These are phyloP conservation scores for Galium porrigens DNA, from an alignment of 305 asterid species.

Conservation along the genomic window DNA sequence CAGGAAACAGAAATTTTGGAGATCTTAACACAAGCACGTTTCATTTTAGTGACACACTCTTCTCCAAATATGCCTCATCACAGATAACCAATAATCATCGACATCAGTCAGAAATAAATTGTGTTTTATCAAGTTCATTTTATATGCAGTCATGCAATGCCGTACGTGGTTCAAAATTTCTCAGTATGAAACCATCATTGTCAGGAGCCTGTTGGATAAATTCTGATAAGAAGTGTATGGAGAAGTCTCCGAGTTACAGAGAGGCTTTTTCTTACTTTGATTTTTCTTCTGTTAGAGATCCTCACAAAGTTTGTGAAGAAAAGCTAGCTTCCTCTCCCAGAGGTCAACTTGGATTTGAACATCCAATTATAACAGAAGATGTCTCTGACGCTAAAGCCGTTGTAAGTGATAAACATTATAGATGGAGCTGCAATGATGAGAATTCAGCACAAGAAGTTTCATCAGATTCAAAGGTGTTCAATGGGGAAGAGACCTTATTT, in stretches of 20 bases:
- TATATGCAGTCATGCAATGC: conserved; percentile 27
- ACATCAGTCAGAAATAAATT: conserved; percentile 21
- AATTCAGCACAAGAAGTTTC: conserved; percentile 21
- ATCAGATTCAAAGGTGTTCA: conserved; percentile 24
- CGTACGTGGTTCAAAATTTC: conserved; percentile 35
- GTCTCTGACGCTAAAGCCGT: conserved; percentile 21
- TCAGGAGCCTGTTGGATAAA: conserved; percentile 31
- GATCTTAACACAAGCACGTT: conserved; percentile 19
- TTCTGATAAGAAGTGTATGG: conserved; percentile 29
- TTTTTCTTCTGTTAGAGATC: conserved; percentile 61
- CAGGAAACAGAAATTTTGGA: conserved; percentile 22
- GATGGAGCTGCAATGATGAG: conserved; percentile 21
- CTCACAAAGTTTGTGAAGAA: conserved; percentile 31
- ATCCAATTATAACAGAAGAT: conserved; percentile 28
- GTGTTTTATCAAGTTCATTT: conserved; percentile 22
- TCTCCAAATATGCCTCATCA: conserved; percentile 21
- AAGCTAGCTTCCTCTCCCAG: conserved; percentile 23
- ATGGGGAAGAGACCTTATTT: conserved; percentile 20
- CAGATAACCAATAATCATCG: conserved; percentile 20
- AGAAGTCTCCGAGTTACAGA: conserved; percentile 28
- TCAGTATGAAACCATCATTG: conserved; percentile 53
- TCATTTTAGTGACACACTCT: conserved; percentile 20
- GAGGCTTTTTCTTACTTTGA: conserved; percentile 39
- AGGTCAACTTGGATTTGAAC: conserved; percentile 26
- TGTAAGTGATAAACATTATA: conserved; percentile 16